These are phyloP conservation scores for Heimioporus punctisporus DNA, from an alignment of 1,284 basidiomycete genomes.

Conservation along the genomic window DNA sequence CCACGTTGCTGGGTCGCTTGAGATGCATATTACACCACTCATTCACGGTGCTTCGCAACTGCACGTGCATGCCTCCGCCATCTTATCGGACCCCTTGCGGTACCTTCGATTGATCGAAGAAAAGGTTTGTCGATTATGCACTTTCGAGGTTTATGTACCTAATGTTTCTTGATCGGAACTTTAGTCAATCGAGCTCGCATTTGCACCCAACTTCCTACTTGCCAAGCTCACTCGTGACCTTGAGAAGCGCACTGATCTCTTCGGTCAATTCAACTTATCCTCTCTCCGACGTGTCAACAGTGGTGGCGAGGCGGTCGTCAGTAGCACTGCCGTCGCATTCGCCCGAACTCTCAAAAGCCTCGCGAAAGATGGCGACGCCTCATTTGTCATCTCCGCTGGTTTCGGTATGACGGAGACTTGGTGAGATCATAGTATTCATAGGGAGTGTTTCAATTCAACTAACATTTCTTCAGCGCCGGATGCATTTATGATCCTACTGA, in stretches of 20 bases:
- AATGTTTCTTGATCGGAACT: no score
- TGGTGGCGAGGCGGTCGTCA: slow-evolving; percentile 43
- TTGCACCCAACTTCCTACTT: slow-evolving; percentile 47
- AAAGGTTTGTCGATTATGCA: no score
- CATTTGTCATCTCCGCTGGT: slow-evolving; percentile 38
- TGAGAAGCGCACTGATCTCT: slow-evolving; percentile 24
- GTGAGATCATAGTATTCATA: slow-evolving; percentile 13
- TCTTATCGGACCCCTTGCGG: no score
- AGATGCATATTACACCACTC: slow-evolving; percentile 31
- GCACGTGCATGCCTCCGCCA: slow-evolving; percentile 31
- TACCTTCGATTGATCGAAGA: no score
- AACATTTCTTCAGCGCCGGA: slow-evolving; percentile 32
- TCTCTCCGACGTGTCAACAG: slow-evolving; percentile 31
- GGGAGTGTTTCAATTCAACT: not conserved
- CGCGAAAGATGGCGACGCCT: slow-evolving; percentile 23
- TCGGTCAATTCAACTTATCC: slow-evolving; percentile 23
- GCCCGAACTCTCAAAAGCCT: slow-evolving; percentile 34
- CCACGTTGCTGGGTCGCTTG: slow-evolving; percentile 38
- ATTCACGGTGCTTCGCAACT: slow-evolving; percentile 30
- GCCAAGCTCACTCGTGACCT: slow-evolving; percentile 40
- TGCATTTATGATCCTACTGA: slow-evolving; percentile 36
- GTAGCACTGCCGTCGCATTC: slow-evolving; percentile 40
- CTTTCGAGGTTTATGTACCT: no score
- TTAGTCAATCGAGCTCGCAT: slow-evolving; percentile 20
- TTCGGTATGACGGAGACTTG: no score